Percentiles rank a stretch among this genome's conserved stretches.
Evolutionary conservation across 2,329 filamentous ascomycete genomes (phyloP).

Genomic region (Exophiala spinifera): DNA sequence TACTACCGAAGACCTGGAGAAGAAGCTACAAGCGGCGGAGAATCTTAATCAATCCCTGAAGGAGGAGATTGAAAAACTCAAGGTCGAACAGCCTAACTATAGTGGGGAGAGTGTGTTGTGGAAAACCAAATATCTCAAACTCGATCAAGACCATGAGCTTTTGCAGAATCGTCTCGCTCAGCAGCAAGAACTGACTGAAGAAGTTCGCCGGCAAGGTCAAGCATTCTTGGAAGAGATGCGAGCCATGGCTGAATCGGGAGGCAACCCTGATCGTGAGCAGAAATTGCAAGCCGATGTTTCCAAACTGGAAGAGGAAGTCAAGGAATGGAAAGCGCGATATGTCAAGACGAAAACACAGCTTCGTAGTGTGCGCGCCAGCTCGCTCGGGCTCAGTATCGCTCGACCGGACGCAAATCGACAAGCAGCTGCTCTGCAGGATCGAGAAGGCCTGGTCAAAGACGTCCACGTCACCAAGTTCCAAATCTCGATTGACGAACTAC

Average conservation of each 20-base stretch:
- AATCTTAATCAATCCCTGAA: constrained; percentile 75
- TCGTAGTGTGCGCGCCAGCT: constrained; percentile 74
- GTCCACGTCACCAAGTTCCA: constrained; percentile 94
- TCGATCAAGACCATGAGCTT: constrained; percentile 63
- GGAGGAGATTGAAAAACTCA: constrained; percentile 63
- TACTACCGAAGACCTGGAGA: constrained; percentile 65
- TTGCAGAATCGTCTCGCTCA: constrained; percentile 63
- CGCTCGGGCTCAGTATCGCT: constrained; percentile 62
- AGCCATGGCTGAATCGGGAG: constrained; percentile 73
- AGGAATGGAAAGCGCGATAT: constrained; percentile 87
- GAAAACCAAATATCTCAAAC: constrained; percentile 56
- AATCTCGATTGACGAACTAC: constrained; percentile 84
- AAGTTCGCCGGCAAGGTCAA: constrained; percentile 80
- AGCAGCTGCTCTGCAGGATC: constrained; percentile 66
- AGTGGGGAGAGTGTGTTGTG: constrained; percentile 36
- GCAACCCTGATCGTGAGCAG: constrained; percentile 77
- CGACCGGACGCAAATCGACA: constrained; percentile 44
- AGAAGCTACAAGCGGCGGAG: constrained; percentile 70
- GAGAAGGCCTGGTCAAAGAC: constrained; percentile 79
- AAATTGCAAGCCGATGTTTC: constrained; percentile 72
- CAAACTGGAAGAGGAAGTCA: constrained; percentile 75
- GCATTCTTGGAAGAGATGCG: constrained; percentile 88
- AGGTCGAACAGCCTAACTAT: constrained; percentile 17
- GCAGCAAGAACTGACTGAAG: constrained; percentile 79
- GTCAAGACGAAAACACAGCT: constrained; percentile 84